Percentiles rank a stretch among this genome's conserved stretches.
These are phyloP conservation scores for Phalaenopsis equestris DNA, from an alignment of 106 monocot genomes.

Conservation along the genomic window DNA sequence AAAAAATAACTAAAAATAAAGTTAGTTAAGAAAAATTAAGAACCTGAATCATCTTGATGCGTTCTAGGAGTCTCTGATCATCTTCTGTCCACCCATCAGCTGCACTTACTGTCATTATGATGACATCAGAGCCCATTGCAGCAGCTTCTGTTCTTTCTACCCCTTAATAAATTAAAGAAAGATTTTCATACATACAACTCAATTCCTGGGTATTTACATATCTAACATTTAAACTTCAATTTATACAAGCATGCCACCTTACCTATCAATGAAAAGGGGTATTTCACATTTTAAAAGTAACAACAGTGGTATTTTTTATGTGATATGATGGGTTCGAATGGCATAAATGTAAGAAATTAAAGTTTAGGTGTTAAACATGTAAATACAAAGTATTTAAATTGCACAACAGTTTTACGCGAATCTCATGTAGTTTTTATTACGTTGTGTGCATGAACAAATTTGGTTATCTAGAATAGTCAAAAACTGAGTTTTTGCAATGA, in stretches of 20 bases:
- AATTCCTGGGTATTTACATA: too few species aligned
- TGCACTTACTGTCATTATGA: slow-evolving; percentile 83
- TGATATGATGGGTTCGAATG: too few species aligned
- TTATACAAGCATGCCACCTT: too few species aligned
- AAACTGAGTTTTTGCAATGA: background rate
- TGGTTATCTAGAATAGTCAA: background rate
- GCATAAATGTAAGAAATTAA: too few species aligned
- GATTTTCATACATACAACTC: too few species aligned
- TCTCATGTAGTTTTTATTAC: background rate
- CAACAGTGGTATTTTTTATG: too few species aligned
- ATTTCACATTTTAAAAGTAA: too few species aligned
- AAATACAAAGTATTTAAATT: background rate
- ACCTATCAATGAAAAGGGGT: too few species aligned
- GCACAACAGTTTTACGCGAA: background rate
- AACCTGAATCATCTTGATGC: slow-evolving; percentile 41
- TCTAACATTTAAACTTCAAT: too few species aligned
- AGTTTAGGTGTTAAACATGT: background rate
- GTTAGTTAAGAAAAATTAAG: background rate
- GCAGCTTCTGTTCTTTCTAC: slow-evolving; percentile 92
- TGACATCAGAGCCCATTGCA: slow-evolving; percentile 75
- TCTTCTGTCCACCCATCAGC: slow-evolving; percentile 89
- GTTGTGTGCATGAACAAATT: background rate
- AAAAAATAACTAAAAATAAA: slow-evolving; percentile 2
- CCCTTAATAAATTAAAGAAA: slow-evolving; percentile 29
- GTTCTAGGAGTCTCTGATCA: slow-evolving; percentile 60